Evolutionary conservation across 305 asterid genomes (phyloP), one percentile per base, ranked within the genome.

Genomic region (Fraxinus dipetala): DNA sequence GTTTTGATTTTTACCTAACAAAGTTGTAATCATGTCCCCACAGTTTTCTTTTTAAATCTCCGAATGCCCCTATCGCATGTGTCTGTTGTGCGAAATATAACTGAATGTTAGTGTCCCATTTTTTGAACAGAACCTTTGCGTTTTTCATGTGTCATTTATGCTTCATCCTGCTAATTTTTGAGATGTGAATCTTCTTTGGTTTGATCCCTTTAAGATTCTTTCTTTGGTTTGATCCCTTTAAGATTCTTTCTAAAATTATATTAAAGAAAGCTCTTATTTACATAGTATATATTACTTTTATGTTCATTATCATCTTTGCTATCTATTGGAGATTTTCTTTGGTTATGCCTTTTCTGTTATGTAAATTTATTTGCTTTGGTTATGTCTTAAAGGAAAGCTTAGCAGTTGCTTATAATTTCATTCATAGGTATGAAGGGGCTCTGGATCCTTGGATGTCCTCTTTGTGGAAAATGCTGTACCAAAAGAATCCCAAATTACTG

Each of bases 391-490:
- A 30, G 73, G 80, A 83, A 82, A 65, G 67, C 81, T 79, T 40
- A 67, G 16, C 28, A 32, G 45, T 40, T 40, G 59, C 75, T 83
- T 77, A 69, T 76, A 54, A 56, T 77, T 61, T 80, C 72, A 38
- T 83, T 86, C 35, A 72, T 83, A 95, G 99, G 90, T 93, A 95
- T 89, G 99, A 95, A 88, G 99, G 98, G 83, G 93, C 96, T 86
- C 85, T 94, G 74, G 99, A 95, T 92, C 97, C 96, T 38, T 95
- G 99, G 99, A 85, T 92, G 95, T 87, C 93, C 78, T 81, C 88
- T 83, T 90, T 95, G 90, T 95, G 98, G 98, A 85, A 85, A 82
- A 78, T 79, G 76, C 54, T 95, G 83, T 88, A 92, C 82, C 87
- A 89, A 85, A 88, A 54, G 86, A 84, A 90, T 84, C 87, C 86